Evolutionary conservation across 2,329 filamentous ascomycete genomes (phyloP).

Genomic region (Exophiala sideris): DNA sequence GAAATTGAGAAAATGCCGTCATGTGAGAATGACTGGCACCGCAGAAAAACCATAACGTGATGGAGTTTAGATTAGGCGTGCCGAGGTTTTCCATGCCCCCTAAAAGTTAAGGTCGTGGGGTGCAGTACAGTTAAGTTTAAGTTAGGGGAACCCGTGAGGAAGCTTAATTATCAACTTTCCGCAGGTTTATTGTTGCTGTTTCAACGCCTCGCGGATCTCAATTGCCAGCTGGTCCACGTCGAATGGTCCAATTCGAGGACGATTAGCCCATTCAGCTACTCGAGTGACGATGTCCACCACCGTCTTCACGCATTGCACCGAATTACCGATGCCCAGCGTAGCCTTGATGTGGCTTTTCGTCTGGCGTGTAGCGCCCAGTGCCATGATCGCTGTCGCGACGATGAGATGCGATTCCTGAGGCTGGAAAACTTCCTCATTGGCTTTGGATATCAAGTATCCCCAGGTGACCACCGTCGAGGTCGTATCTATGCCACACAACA

Average conservation of each 20-base stretch:
- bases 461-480: conserved; percentile 4
- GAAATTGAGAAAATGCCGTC: background rate
- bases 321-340: conserved; percentile 9
- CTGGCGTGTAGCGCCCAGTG: conserved; percentile 12
- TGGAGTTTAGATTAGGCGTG: too few species aligned
- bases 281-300: conserved; percentile 2
- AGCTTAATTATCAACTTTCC: too few species aligned
- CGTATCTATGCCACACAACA: background rate
- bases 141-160: too few species aligned
- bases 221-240: conserved; percentile 1
- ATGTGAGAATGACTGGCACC: too few species aligned
- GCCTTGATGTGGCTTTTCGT: conserved; percentile 15
- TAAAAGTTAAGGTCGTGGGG: too few species aligned
- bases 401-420: conserved; percentile 8
- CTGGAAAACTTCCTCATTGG: conserved; percentile 13
- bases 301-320: background rate
- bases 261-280: conserved; percentile 8
- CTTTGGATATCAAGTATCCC: conserved; percentile 12
- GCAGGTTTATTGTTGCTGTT: background rate
- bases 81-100: too few species aligned
- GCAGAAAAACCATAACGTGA: too few species aligned
- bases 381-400: conserved; percentile 13
- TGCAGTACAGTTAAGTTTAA: too few species aligned
- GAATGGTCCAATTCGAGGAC: background rate
- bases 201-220: background rate